Evolutionary conservation across 192 early-diverging fungal species (phyloP).

Genomic region (Coemansia sp.): DNA sequence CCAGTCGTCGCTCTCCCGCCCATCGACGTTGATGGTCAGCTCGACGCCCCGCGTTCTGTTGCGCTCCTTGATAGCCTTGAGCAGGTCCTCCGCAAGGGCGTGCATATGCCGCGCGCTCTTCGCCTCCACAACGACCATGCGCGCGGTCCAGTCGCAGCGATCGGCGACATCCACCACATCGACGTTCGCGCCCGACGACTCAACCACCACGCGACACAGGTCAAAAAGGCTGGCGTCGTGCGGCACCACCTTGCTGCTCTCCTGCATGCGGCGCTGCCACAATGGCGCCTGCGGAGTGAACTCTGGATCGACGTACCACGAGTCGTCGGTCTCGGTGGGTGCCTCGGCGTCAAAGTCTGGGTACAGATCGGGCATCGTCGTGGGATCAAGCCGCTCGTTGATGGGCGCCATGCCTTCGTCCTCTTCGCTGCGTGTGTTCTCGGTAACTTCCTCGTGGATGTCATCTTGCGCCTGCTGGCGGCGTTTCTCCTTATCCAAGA

Average conservation of each 20-base stretch:
- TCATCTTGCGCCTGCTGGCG: slow-evolving; percentile 46
- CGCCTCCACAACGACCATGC: slow-evolving; percentile 38
- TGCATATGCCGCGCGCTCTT: slow-evolving; percentile 53
- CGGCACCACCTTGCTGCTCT: neutral
- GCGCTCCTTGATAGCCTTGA: slow-evolving; percentile 41
- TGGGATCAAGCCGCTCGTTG: slow-evolving; percentile 43
- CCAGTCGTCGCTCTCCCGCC: slow-evolving; percentile 53
- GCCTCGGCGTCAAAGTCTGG: slow-evolving; percentile 25
- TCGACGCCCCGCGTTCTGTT: slow-evolving; percentile 10
- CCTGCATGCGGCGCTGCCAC: slow-evolving; percentile 40
- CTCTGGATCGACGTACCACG: slow-evolving; percentile 44
- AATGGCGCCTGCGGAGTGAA: slow-evolving; percentile 25
- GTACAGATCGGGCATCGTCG: slow-evolving; percentile 34
- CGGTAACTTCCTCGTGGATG: slow-evolving; percentile 25
- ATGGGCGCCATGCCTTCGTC: slow-evolving; percentile 30
- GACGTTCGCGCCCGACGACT: slow-evolving; percentile 16
- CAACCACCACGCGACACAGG: slow-evolving; percentile 21
- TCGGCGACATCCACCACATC: slow-evolving; percentile 30
- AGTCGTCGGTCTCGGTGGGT: slow-evolving; percentile 30
- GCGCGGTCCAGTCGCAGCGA: slow-evolving; percentile 37
- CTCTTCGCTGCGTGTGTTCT: slow-evolving; percentile 14
- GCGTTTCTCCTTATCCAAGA: slow-evolving; percentile 23
- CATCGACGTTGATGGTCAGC: slow-evolving; percentile 30
- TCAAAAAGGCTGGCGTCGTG: slow-evolving; percentile 42
- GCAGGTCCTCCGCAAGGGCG: slow-evolving; percentile 36